Percentiles rank a stretch among this genome's conserved stretches.
phyloP scores from a whole-genome alignment of 2,329 filamentous ascomycete genomes.

The Daldinia sp. region DNA sequence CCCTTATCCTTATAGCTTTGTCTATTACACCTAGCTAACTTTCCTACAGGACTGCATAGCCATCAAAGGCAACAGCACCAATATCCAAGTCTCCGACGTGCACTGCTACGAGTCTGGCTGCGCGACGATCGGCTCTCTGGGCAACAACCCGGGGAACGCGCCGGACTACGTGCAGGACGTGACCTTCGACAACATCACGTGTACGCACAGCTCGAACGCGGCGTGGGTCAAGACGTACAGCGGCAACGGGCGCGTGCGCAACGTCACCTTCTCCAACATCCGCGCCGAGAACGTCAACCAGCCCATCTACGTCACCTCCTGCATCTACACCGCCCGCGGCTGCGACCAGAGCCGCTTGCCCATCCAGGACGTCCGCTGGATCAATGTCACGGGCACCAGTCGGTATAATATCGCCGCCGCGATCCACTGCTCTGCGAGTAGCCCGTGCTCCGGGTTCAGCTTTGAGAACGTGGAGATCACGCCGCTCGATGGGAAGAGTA shows the following conservation, averaged over 20 bases:
- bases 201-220: slow-evolving; percentile 56
- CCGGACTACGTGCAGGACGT: slow-evolving; percentile 55
- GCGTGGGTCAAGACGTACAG: slow-evolving; percentile 59
- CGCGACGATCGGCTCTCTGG: slow-evolving; percentile 55
- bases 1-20: not conserved
- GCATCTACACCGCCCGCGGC: slow-evolving; percentile 57
- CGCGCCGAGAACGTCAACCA: slow-evolving; percentile 59
- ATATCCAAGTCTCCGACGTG: slow-evolving; percentile 54
- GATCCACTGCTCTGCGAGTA: slow-evolving; percentile 58
- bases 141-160: slow-evolving; percentile 52
- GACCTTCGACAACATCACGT: slow-evolving; percentile 54
- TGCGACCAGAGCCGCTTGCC: slow-evolving; percentile 58
- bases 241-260: slow-evolving; percentile 57
- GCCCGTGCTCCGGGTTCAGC: slow-evolving; percentile 59
- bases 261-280: slow-evolving; percentile 60
- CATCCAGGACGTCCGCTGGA: slow-evolving; percentile 62
- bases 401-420: slow-evolving; percentile 62
- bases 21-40: slow-evolving; percentile 4
- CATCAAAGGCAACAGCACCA: slow-evolving; percentile 57
- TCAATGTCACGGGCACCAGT: slow-evolving; percentile 63
- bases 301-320: slow-evolving; percentile 61
- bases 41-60: slow-evolving; percentile 55
- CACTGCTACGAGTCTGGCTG: slow-evolving; percentile 56
- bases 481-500: slow-evolving; percentile 54
- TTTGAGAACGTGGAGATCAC: slow-evolving; percentile 62